Base-by-base conservation (phyloP, 116 monocot species). In the Posidonia oceanica region DNA sequence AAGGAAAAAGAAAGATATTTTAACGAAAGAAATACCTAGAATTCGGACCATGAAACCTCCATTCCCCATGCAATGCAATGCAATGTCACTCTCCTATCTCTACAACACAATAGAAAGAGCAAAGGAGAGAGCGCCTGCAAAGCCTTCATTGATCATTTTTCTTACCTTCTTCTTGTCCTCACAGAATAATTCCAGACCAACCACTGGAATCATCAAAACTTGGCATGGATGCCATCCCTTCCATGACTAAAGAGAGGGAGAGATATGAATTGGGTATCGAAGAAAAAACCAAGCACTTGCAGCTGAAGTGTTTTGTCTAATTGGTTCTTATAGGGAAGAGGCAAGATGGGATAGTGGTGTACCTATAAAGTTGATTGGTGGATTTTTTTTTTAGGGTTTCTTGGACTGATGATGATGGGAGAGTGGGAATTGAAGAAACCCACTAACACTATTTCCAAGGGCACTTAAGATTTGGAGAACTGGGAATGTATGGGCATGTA, bases 1-100 rank as follows among this genome's bases (percentile, higher is more conserved):
- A 15, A 57, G 16, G 58, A 18, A 58, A 17, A 58, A 58, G 21
- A 18, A 20, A 54, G 15, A 15, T 6, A 0, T 21, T n/a, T 16
- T 17, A 58, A 18, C 20, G 58, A 58, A 21, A 58, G 58, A 58
- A 58, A 58, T 58, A 18, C 17, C 58, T 58, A n/a, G n/a, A 58
- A 58, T 58, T 64, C 64, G 64, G 64, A 64, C 64, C 64, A 64
- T 39, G 64, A 39, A 15, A 64, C 64, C 39, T 64, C 64, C 20
- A 64, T 64, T 64, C 64, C 64, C 64, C 64, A 39, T 7, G 16
- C 39, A 39, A 15, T 64, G 17, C 29, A 29, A 29, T 29, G 17
- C 58, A 58, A 58, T 58, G 20, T 17, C 18, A 58, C 58, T 58
- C 58, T 58, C 58, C 21, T 58, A 58, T 58, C 21, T 58, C 58